Evolutionary conservation across 306 rosid species (phyloP).

Genomic region (Cucumis cinereus): DNA sequence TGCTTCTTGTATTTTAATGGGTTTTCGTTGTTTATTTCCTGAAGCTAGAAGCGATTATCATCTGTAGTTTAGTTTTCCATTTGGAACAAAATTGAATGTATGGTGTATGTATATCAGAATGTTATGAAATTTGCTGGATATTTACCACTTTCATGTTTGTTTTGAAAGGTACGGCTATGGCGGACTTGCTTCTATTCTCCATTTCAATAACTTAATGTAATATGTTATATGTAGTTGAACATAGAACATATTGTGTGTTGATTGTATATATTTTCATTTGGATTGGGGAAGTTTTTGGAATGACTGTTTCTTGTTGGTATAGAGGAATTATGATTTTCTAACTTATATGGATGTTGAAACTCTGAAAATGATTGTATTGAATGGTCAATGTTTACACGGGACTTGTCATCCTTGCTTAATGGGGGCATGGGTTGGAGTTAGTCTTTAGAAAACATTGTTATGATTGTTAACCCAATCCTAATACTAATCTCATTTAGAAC

Average conservation of each 20-base stretch:
- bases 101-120: neutral
- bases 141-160: neutral
- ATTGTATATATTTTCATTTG: neutral
- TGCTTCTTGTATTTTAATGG: neutral
- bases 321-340: neutral
- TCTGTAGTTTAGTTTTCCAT: neutral
- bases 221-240: constrained; percentile 1
- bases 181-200: neutral
- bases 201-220: neutral
- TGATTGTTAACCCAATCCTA: neutral
- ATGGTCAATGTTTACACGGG: neutral
- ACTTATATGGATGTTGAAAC: neutral
- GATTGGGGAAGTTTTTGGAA: neutral
- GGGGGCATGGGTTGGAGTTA: neutral
- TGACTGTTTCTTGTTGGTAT: neutral
- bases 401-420: neutral
- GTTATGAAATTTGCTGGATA: neutral
- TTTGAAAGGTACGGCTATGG: neutral
- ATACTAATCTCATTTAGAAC: neutral
- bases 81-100: neutral
- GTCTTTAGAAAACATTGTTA: neutral
- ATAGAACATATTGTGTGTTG: neutral
- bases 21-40: neutral
- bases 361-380: neutral
- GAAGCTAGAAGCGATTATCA: neutral